Evolutionary conservation across 495 filamentous ascomycete genomes (phyloP).

Genomic region (Penicillium bovifimosum): DNA sequence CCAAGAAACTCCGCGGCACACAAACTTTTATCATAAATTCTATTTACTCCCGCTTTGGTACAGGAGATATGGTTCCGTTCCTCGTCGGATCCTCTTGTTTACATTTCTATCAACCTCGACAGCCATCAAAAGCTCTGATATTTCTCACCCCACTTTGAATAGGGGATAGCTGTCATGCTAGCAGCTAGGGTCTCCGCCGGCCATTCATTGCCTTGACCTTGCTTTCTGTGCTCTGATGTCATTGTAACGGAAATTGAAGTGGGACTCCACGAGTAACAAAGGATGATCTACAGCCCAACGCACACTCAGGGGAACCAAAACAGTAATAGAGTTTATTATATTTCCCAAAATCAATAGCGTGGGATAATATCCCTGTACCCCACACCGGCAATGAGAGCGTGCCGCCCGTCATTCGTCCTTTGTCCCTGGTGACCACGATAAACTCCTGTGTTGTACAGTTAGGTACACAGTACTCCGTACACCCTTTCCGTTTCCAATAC

Average conservation of each 20-base stretch:
- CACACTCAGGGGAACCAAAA: background rate
- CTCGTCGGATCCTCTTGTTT: too few species aligned
- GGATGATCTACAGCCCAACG: conserved; percentile 1
- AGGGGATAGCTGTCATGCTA: background rate
- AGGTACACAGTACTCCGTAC: background rate
- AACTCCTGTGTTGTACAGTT: background rate
- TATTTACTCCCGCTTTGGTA: background rate
- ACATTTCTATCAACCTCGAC: background rate
- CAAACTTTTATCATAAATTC: background rate
- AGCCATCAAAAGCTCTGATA: background rate
- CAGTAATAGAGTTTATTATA: background rate
- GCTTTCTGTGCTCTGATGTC: background rate
- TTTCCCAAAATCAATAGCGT: background rate
- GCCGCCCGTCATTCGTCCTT: background rate
- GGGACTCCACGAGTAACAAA: background rate
- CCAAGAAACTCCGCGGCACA: background rate
- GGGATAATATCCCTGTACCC: background rate
- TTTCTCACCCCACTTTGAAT: background rate
- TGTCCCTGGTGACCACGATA: background rate
- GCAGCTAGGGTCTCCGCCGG: background rate
- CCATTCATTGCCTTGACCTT: background rate
- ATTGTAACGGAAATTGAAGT: conserved; percentile 5
- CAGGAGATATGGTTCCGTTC: too few species aligned
- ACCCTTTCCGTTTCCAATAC: background rate
- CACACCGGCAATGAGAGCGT: background rate